Base-by-base conservation (phyloP, 805 yeast genomes). In the Candida sphagnicola region DNA sequence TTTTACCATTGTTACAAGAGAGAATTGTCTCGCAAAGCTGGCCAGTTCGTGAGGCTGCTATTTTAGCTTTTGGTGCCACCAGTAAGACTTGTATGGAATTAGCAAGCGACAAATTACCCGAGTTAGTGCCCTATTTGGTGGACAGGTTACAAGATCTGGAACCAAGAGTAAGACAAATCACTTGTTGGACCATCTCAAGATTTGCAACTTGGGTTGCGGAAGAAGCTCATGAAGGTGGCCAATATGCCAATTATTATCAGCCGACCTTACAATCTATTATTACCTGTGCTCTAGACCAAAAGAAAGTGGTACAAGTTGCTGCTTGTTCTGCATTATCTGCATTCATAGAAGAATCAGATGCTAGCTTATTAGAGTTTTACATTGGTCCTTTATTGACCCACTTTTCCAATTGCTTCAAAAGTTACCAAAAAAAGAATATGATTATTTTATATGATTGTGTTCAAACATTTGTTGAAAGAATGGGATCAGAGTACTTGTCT, bases 131-230 rank as follows among this genome's bases (percentile, higher is more conserved):
- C 26, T 89, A 82, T 55, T 69, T 93, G 44, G 89, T 89, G 18
- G 87, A 88, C 41, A 72, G 95, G 51, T 64, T 90, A 42, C 70
- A 70, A 38, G 97, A 90, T 57, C 51, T 60, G 4, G 83, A 89
- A 61, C 82, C 95, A 6, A 76, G 95, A 15, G 95, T 93, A 4
- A 75, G 98, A 48, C 95, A 88, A 59, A 93, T 93, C 37, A 69
- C 96, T 0, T 91, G 98, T 66, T 93, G 99, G 99, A 86, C 98
- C 0, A 65, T 93, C 33, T 83, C 95, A 31, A 73, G 98, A 40
- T 93, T 83, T 57, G 75, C 93, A 0, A 53, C 74, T 2, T 89
- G 96, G 95, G 82, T 91, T 16, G 76, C 86, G 35, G 70, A 72
- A 4, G 87, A 85, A 54, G 85, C 85, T 1, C 70, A 67, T 40